Evolutionary conservation across 208 protist species (phyloP), one percentile per base, ranked within the genome.

Genomic region (Balamuthia mandrillaris): DNA sequence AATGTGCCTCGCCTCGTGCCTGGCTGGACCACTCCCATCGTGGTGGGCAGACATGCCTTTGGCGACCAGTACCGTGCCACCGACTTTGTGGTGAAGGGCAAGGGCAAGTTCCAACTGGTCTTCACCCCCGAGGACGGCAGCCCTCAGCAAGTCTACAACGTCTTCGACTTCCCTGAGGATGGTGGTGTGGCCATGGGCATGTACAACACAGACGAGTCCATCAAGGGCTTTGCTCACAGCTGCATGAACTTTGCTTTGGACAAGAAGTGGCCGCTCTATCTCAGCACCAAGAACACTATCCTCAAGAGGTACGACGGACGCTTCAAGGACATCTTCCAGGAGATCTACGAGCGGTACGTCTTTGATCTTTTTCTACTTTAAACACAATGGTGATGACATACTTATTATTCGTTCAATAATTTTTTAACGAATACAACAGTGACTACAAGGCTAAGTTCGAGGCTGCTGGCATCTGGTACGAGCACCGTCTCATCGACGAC

Each of bases 211-310:
- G 93, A 96, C 52, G 81, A 91, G 91, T 98, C 96, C 63, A 98
- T 99, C 75, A 88, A 92, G 56, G 96, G 90, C 77, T 99, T 98
- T 91, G 97, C 97, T 24, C 88, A 90, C 51, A 94, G 94, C 77
- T 98, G 95, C 90, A 96, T 99, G 86, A 84, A 96, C 79, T 98
- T 96, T 85, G 96, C 97, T 42, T 84, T 98, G 1, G 74, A 91
- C 68, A 97, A 97, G 81, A 91, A 93, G 44, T 96, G 92, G 90
- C 96, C 96, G 49, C 90, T 98, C 9, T 97, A 98, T 82, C 90
- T 99, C 95, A 74, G 94, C 47, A 98, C 97, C 10, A 98, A 99
- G 94, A 98, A 98, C 90, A 99, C 97, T 14, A 99, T 99, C 86
- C 92, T 99, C 35, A 99, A 99, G 91, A 89, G 92, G 85, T 99